Conservation (phyloP, 192 early-diverging fungal species). For the Pilobolus umbonatus region DNA sequence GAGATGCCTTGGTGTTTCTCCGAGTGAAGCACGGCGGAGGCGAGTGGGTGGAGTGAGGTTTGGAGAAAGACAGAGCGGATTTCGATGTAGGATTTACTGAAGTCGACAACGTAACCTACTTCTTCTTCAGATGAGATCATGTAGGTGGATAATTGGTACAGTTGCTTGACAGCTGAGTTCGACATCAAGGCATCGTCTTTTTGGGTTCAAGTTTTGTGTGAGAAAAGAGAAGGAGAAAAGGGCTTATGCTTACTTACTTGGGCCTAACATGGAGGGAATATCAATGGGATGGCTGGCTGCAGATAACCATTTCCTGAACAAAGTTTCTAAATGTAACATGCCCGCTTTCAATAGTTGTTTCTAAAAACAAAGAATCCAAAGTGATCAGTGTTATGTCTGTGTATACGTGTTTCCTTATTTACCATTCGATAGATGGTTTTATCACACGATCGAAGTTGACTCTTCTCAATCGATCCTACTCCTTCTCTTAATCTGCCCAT, state of each 20-base stretch:
- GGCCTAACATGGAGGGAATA: conserved; percentile 16
- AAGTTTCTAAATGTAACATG: conserved; percentile 49
- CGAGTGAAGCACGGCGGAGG: conserved; percentile 46
- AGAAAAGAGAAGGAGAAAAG: neutral
- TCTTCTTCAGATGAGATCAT: conserved; percentile 44
- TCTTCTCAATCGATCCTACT: conserved; percentile 31
- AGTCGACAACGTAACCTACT: conserved; percentile 44
- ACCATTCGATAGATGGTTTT: conserved; percentile 43
- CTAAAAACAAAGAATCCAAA: conserved; percentile 7
- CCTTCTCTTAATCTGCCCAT: conserved; percentile 54
- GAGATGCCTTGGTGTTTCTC: conserved; percentile 42
- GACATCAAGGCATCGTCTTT: conserved; percentile 18
- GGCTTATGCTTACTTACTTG: conserved; percentile 6
- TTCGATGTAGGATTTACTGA: conserved; percentile 61
- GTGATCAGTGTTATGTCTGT: neutral
- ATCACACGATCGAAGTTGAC: conserved; percentile 36
- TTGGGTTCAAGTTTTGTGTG: neutral
- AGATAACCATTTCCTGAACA: conserved; percentile 49
- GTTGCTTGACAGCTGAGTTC: conserved; percentile 21
- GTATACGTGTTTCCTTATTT: neutral
- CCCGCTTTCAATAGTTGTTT: conserved; percentile 49
- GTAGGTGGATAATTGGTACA: conserved; percentile 44
- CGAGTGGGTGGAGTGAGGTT: conserved; percentile 47
- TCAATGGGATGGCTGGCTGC: conserved; percentile 41
- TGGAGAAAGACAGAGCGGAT: conserved; percentile 60